Base-by-base conservation (phyloP, 371 early-diverging fungal genomes). In the Nosema granulosis region DNA sequence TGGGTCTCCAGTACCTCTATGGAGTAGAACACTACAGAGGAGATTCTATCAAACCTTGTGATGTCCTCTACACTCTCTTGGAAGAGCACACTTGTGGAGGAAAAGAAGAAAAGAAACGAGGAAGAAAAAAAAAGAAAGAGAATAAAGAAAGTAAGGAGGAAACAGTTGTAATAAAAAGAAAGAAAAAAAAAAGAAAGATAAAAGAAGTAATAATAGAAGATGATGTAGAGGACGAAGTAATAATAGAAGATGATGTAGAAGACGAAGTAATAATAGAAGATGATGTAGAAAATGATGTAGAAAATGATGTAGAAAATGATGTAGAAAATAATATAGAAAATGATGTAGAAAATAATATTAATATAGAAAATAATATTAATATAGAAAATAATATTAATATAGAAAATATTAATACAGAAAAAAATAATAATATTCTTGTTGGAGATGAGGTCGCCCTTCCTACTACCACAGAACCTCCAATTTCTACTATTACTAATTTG, bases 1-100 rank as follows among this genome's bases (percentile, higher is more conserved):
- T 62, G 20, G 73, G 73, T 16, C 13, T 72, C 32, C 73, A 72
- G 50, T 72, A 72, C 29, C 22, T 72, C 51, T 72, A 72, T 62
- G 73, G 73, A 20, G 62, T 50, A 2, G 51, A 72, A 28, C 73
- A 72, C 34, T 62, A 43, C 3, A 38, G 52, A 24, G 73, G 37
- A 20, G 62, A 32, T 11, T 32, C 38, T 22, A 32, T 72, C 2
- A 51, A 61, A 49, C 3, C 32, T 3, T 72, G 73, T 49, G 37
- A 61, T 26, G 51, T 31, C 0, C 38, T 16, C 6, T 72, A 43
- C 35, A 62, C 51, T 26, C 32, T 72, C 32, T 51, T 49, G 6
- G 57, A 57, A 61, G 35, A 32, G 9, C 73, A 72, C 52, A 50
- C 63, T 28, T 72, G 73, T 61, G 38, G 35, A n/a, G 38, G 9